Conservation (phyloP, 371 early-diverging fungal species). For the Mortierella polycephala region DNA sequence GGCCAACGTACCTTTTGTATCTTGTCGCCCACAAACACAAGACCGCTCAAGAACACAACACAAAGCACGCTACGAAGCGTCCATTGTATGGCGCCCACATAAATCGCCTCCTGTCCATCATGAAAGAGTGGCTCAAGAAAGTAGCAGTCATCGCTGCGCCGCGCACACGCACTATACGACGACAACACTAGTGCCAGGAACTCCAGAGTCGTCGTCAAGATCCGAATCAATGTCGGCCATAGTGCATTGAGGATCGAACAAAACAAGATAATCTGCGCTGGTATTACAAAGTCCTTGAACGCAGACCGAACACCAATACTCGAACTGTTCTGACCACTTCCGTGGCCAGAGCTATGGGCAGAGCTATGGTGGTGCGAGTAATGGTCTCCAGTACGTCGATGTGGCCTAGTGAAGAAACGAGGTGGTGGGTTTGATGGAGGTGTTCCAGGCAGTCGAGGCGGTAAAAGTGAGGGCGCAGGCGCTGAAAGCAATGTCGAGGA, state of each 20-base stretch:
- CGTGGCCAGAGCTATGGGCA: slow-evolving; percentile 23
- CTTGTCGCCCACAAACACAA: slow-evolving; percentile 15
- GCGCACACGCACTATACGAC: slow-evolving; percentile 48
- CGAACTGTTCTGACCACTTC: slow-evolving; percentile 27
- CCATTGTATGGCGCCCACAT: slow-evolving; percentile 47
- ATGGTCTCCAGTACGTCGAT: slow-evolving; percentile 41
- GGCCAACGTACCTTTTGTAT: slow-evolving; percentile 24
- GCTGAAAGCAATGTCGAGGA: slow-evolving; percentile 12
- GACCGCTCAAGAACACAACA: slow-evolving; percentile 20
- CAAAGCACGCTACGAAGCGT: slow-evolving; percentile 34
- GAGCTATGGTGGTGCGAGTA: slow-evolving; percentile 29
- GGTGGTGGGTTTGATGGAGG: slow-evolving; percentile 42
- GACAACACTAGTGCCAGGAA: slow-evolving; percentile 43
- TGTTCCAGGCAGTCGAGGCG: slow-evolving; percentile 24
- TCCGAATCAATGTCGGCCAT: slow-evolving; percentile 38
- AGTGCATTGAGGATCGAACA: slow-evolving; percentile 50
- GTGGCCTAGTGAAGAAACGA: slow-evolving; percentile 40
- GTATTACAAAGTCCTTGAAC: slow-evolving; percentile 47
- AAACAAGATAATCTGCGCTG: slow-evolving; percentile 47
- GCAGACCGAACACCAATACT: slow-evolving; percentile 50
- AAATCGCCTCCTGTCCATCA: slow-evolving; percentile 44
- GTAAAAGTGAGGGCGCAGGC: slow-evolving; percentile 3
- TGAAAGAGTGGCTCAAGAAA: slow-evolving; percentile 45
- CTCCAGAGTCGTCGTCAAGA: slow-evolving; percentile 27
- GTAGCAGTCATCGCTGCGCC: slow-evolving; percentile 44